phyloP scores from a whole-genome alignment of 106 monocot genomes.

The Triglochin maritima region DNA sequence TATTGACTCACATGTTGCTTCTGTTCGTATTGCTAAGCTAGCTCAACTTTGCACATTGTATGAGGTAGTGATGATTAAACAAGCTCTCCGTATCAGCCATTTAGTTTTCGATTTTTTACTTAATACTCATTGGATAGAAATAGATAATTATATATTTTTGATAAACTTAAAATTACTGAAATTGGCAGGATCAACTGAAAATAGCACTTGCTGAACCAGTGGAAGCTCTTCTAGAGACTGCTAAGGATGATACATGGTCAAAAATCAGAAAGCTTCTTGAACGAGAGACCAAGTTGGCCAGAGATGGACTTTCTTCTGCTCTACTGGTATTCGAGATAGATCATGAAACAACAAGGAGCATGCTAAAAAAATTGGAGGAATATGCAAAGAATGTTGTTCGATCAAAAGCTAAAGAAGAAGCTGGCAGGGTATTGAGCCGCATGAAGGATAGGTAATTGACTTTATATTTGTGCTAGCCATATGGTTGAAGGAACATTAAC shows the following conservation, averaged over 20 bases:
- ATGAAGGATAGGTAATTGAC: constrained; percentile 75
- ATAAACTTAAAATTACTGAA: too few species aligned
- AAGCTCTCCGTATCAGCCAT: too few species aligned
- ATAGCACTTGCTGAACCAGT: constrained; percentile 53
- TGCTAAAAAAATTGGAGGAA: constrained; percentile 33
- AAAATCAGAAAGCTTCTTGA: constrained; percentile 47
- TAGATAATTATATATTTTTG: too few species aligned
- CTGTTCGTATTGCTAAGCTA: constrained; percentile 34
- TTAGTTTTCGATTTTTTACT: too few species aligned
- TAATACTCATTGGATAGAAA: too few species aligned
- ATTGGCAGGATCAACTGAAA: constrained; percentile 35
- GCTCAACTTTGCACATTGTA: constrained; percentile 33
- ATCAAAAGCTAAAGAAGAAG: constrained; percentile 59
- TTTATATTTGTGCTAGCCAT: not conserved
- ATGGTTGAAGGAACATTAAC: not conserved
- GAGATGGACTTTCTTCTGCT: constrained; percentile 27
- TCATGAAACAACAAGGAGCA: constrained; percentile 21
- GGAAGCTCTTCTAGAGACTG: constrained; percentile 43
- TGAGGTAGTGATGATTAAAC: not conserved
- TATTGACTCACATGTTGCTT: constrained; percentile 43
- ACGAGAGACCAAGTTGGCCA: constrained; percentile 39
- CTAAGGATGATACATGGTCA: constrained; percentile 49
- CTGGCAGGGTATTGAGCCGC: constrained; percentile 46
- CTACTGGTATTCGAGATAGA: constrained; percentile 62
- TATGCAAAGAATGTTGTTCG: constrained; percentile 49